A percentile compares a stretch with the other conserved stretches of the same genome.
These are phyloP conservation scores for Podila epicladia DNA, from an alignment of 192 early-diverging fungal genomes.

Conservation along the genomic window DNA sequence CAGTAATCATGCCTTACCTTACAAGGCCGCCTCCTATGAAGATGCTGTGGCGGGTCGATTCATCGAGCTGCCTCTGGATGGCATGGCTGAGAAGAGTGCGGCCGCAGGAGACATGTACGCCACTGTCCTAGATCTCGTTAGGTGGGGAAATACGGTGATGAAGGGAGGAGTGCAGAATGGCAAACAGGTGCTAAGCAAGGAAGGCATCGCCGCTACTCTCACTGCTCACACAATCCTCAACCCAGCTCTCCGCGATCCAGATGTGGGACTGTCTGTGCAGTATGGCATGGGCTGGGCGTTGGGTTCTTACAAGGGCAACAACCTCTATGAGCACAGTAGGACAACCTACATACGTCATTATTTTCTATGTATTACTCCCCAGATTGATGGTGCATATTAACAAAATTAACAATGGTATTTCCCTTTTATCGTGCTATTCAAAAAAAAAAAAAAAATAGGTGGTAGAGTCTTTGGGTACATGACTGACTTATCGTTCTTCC, in stretches of 20 bases:
- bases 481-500: background rate
- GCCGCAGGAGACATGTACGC: conserved; percentile 32
- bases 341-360: no score
- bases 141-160: conserved; percentile 10
- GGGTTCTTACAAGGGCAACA: background rate
- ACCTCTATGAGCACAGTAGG: background rate
- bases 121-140: conserved; percentile 16
- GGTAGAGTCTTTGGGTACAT: background rate
- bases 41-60: conserved; percentile 17
- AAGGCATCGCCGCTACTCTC: background rate
- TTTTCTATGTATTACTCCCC: background rate
- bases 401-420: no score
- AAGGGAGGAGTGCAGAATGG: conserved; percentile 5
- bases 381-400: no score
- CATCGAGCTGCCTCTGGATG: background rate
- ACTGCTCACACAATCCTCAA: background rate
- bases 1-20: conserved; percentile 15
- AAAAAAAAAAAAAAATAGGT: background rate
- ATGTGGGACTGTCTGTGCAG: background rate
- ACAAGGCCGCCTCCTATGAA: conserved; percentile 13
- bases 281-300: background rate
- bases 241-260: background rate
- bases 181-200: conserved; percentile 15
- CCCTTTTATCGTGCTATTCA: no score
- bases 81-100: background rate